Base-by-base conservation (phyloP, 257 asterid species). In the Nicotiana knightiana region DNA sequence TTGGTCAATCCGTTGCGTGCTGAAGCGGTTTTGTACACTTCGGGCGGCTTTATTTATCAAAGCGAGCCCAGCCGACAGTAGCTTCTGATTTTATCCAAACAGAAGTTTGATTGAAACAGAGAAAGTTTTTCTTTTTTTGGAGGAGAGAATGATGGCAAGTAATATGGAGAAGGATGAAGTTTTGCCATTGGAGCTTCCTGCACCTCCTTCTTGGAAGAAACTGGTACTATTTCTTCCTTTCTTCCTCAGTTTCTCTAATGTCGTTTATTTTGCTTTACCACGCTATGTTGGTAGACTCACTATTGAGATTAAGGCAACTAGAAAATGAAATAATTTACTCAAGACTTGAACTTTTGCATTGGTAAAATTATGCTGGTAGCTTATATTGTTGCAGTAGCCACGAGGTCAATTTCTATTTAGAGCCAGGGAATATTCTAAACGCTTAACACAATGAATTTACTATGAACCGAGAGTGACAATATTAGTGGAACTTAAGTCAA, bases 131-230 rank as follows among this genome's bases (percentile, higher is more conserved):
- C 4, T 17, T 5, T 10, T 9, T n/a, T 68, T n/a, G 33, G 57
- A n/a, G 77, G 2, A 43, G 77, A 39, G 3, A 21, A 21, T 11
- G n/a, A 58, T 18, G 28, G 64, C 64, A 18, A 58, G 64, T 18
- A n/a, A 7, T 73, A 26, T 17, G 28, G 39, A 75, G 17, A 28
- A 28, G 39, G 12, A 1, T 66, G 92, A 86, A 17, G 88, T 85
- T 63, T 89, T 90, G 77, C 88, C 90, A 13, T 85, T 92, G 83
- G 94, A 92, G 90, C 94, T 92, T 32, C 89, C 92, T 6, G 96
- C 96, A 28, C 96, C 96, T 85, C 87, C 84, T 81, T 84, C 97
- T 13, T 92, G 97, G 97, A 92, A 92, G 66, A 92, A 92, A 88
- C 46, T 90, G 93, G 94, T 92, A 89, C n/a, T 54, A 63, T 21